Conservation (phyloP, 2,329 filamentous ascomycete species). For the Epicoccum nigrum region DNA sequence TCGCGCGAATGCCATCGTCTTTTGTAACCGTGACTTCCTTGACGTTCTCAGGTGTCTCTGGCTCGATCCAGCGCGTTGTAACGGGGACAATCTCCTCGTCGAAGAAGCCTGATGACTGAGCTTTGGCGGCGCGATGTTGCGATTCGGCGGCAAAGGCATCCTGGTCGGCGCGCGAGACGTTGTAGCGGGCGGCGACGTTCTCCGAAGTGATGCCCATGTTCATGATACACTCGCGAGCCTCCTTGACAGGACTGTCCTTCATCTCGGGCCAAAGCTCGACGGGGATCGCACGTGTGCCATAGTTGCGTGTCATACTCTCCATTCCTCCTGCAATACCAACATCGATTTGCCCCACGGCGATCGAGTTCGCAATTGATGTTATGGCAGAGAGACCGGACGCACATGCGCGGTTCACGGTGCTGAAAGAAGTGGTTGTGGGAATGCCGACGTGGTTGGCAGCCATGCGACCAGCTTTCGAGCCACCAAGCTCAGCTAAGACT, state of each 20-base stretch:
- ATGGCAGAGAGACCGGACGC: conserved; percentile 79
- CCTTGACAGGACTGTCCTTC: conserved; percentile 65
- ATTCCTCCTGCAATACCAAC: conserved; percentile 84
- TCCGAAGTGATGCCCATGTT: conserved; percentile 90
- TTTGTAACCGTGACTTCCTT: conserved; percentile 70
- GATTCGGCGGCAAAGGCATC: conserved; percentile 80
- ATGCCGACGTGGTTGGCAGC: conserved; percentile 84
- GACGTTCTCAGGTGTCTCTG: conserved; percentile 57
- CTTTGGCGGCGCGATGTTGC: conserved; percentile 74
- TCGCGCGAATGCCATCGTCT: conserved; percentile 82
- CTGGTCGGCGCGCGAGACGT: conserved; percentile 75
- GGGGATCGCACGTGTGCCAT: conserved; percentile 83
- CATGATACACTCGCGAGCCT: conserved; percentile 89
- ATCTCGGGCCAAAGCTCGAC: conserved; percentile 79
- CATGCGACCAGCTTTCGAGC: conserved; percentile 89
- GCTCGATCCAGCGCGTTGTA: conserved; percentile 70
- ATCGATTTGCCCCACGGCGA: conserved; percentile 74
- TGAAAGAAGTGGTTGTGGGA: conserved; percentile 73
- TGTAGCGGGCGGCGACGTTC: conserved; percentile 82
- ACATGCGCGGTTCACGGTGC: conserved; percentile 90
- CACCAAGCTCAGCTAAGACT: conserved; percentile 88
- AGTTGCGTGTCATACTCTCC: conserved; percentile 96
- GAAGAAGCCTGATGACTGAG: conserved; percentile 73
- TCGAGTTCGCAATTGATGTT: conserved; percentile 73
- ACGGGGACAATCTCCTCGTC: conserved; percentile 82